Evolutionary conservation across 768 basidiomycete species (phyloP).

Genomic region (Asterophora parasitica): DNA sequence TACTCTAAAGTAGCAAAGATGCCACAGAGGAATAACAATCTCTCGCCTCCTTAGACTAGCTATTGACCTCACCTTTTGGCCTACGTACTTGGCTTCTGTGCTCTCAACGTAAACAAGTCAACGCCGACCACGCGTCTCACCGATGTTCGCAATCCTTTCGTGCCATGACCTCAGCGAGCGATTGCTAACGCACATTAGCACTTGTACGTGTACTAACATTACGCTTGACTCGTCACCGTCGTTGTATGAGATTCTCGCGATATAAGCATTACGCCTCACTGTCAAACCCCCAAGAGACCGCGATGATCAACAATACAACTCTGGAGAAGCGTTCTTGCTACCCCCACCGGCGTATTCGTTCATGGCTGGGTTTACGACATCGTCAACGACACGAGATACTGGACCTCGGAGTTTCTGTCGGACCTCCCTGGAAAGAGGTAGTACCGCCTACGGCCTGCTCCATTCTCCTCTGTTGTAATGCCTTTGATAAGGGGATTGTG

Average conservation of each 20-base stretch:
- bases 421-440: constrained; percentile 29
- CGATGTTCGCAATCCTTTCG: constrained; percentile 14
- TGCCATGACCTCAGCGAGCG: no score
- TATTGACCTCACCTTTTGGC: no score
- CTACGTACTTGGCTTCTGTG: no score
- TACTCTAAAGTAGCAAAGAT: no score
- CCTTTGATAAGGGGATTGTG: background rate
- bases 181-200: background rate
- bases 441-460: no score
- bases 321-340: constrained; percentile 1
- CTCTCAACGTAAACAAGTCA: no score
- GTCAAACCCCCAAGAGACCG: background rate
- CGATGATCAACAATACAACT: background rate
- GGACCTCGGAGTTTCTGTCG: constrained; percentile 38
- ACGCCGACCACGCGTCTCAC: no score
- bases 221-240: no score
- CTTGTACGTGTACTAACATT: background rate
- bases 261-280: no score
- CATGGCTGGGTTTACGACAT: constrained; percentile 63
- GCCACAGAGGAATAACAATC: no score
- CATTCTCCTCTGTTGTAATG: constrained; percentile 15
- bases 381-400: constrained; percentile 40
- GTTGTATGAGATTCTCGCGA: no score
- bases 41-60: no score
- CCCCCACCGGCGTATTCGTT: constrained; percentile 28